Evolutionary conservation across 2,329 filamentous ascomycete genomes (phyloP).

Genomic region (Epichloe baconii): DNA sequence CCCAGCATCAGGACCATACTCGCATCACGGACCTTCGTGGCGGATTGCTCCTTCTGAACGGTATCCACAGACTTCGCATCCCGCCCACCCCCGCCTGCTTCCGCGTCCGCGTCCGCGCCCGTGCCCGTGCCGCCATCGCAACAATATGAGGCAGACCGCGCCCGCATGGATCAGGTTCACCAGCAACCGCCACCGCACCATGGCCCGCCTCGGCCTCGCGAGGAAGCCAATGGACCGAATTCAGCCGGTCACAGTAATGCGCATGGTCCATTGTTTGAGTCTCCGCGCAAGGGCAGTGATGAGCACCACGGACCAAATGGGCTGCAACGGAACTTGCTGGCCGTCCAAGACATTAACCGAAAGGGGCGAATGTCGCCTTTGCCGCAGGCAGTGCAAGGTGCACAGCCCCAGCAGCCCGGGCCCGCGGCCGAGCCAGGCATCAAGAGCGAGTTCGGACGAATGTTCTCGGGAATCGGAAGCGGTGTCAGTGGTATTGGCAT

Average conservation of each 20-base stretch:
- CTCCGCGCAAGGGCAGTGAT: slow-evolving; percentile 22
- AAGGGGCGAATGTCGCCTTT: slow-evolving; percentile 77
- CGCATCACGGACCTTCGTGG: slow-evolving; percentile 18
- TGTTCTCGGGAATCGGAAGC: slow-evolving; percentile 81
- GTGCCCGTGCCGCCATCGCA: slow-evolving; percentile 17
- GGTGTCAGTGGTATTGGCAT: slow-evolving; percentile 37
- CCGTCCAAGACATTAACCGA: slow-evolving; percentile 67
- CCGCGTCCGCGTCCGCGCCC: slow-evolving; percentile 10
- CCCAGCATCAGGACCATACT: slow-evolving; percentile 26
- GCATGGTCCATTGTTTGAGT: slow-evolving; percentile 28
- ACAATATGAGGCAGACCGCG: slow-evolving; percentile 40
- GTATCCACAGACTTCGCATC: slow-evolving; percentile 23
- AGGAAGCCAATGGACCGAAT: slow-evolving; percentile 37
- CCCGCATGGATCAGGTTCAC: slow-evolving; percentile 27
- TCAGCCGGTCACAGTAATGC: slow-evolving; percentile 35
- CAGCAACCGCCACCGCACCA: slow-evolving; percentile 23
- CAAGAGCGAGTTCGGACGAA: slow-evolving; percentile 87
- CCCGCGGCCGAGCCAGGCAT: slow-evolving; percentile 76
- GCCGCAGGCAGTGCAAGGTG: slow-evolving; percentile 87
- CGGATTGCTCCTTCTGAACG: slow-evolving; percentile 19
- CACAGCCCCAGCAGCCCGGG: slow-evolving; percentile 66
- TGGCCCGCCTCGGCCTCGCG: slow-evolving; percentile 26
- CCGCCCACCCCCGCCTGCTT: slow-evolving; percentile 17
- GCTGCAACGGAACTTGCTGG: slow-evolving; percentile 54
- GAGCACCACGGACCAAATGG: slow-evolving; percentile 25